Evolutionary conservation across 163 green algal genomes (phyloP).

Genomic region (Volvox carteri): DNA sequence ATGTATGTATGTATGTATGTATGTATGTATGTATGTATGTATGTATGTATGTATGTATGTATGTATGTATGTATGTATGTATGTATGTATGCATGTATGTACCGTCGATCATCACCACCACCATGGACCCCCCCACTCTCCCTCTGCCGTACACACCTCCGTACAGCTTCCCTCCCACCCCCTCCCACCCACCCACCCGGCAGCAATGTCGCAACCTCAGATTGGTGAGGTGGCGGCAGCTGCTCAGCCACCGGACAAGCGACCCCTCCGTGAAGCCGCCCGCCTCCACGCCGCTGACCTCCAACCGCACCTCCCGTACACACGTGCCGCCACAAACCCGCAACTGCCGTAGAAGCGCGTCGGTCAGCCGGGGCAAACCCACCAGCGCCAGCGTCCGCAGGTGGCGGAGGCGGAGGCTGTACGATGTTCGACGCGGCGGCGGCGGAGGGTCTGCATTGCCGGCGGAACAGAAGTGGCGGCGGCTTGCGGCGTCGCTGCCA

Average conservation of each 20-base stretch:
- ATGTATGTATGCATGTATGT: too few relatives aligned
- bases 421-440: neutral
- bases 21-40: too few relatives aligned
- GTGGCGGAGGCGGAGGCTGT: neutral
- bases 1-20: too few relatives aligned
- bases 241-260: conserved; percentile 8
- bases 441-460: neutral
- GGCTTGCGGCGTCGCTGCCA: neutral
- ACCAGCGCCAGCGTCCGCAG: conserved; percentile 46
- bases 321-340: neutral
- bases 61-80: too few relatives aligned
- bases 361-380: neutral
- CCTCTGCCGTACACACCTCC: too few relatives aligned
- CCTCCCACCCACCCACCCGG: neutral
- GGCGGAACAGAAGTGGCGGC: neutral
- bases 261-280: neutral
- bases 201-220: conserved; percentile 49
- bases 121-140: too few relatives aligned
- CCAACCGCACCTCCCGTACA: neutral
- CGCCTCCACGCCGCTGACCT: conserved; percentile 3
- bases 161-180: too few relatives aligned
- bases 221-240: conserved; percentile 7
- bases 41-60: too few relatives aligned
- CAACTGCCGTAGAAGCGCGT: neutral
- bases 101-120: too few relatives aligned